phyloP scores from a whole-genome alignment of 202 grass and related monocot species.

The Zoysia matrella region DNA sequence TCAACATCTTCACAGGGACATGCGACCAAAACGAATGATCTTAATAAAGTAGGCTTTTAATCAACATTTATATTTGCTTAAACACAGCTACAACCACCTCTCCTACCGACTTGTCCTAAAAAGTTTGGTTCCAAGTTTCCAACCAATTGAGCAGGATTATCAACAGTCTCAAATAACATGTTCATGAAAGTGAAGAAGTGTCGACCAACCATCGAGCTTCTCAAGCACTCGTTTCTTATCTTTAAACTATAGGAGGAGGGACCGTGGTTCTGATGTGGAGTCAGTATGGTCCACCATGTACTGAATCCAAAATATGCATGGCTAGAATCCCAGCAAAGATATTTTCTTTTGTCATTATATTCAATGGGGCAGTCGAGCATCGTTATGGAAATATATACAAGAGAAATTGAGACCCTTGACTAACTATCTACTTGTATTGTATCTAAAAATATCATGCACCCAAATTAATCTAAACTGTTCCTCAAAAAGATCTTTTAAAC shows the following conservation, averaged over 20 bases:
- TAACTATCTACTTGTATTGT: background rate
- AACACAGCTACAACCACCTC: background rate
- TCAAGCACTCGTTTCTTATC: conserved; percentile 37
- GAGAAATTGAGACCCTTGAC: background rate
- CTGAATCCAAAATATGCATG: conserved; percentile 42
- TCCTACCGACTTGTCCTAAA: background rate
- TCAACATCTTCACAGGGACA: background rate
- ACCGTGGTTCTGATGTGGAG: conserved; percentile 22
- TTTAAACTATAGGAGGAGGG: conserved; percentile 5
- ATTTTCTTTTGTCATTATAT: background rate
- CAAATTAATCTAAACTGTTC: background rate
- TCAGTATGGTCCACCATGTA: conserved; percentile 25
- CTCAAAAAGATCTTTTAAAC: background rate
- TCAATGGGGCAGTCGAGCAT: background rate
- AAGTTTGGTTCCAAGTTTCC: background rate
- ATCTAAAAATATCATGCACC: background rate
- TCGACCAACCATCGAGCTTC: conserved; percentile 21
- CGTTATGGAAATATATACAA: background rate
- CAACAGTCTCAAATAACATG: background rate
- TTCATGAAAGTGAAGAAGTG: background rate
- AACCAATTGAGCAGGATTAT: background rate
- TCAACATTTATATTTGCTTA: background rate
- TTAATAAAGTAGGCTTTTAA: background rate
- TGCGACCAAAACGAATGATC: background rate
- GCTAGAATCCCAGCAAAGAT: conserved; percentile 15